Base-by-base conservation (phyloP, 495 filamentous ascomycete genomes). In the Tetracladium marchalianum region DNA sequence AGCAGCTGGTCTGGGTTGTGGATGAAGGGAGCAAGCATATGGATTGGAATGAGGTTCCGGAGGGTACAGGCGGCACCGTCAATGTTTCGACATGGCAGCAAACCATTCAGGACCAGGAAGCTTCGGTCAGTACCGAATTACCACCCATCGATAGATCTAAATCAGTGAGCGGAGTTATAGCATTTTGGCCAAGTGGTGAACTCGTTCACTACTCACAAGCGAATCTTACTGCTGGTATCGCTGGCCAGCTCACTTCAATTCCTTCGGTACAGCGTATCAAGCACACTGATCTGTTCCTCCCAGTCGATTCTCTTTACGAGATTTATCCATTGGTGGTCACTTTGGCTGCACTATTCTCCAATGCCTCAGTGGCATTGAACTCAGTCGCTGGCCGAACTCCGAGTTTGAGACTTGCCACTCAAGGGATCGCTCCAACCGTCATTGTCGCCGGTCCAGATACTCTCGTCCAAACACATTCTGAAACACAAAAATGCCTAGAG, bases 21-120 rank as follows among this genome's bases (percentile, higher is more conserved):
- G 92, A 96, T 54, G 72, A 84, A 56, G 87, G 86, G 31, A 96
- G 85, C 65, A 76, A 79, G 50, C 92, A 99, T 58, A 86, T 97
- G 74, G 90, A 94, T 65, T 81, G 78, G 75, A 73, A 88, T 58
- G 85, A 87, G 54, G 78, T 88, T 2, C 87, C 87, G 10, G 76
- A 80, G 51, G 80, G 81, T 12, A 79, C 81, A 35, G 80, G 81
- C 22, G 75, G 80, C 35, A 78, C 70, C 41, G 69, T 90, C 49
- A 80, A 82, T 18, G 85, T 94, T 9, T 75, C 81, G 11, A 88
- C 88, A 12, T 96, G 87, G 88, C 84, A 92, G 52, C 85, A 95
- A 34, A 69, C 94, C 40, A 67, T 93, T 27, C 77, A 80, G 53
- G 56, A 59, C 39, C 81, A 87, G 46, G 70, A 73, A 54, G 63